Conservation (phyloP, 768 basidiomycete species). For the Paxillus ammoniavirescens region DNA sequence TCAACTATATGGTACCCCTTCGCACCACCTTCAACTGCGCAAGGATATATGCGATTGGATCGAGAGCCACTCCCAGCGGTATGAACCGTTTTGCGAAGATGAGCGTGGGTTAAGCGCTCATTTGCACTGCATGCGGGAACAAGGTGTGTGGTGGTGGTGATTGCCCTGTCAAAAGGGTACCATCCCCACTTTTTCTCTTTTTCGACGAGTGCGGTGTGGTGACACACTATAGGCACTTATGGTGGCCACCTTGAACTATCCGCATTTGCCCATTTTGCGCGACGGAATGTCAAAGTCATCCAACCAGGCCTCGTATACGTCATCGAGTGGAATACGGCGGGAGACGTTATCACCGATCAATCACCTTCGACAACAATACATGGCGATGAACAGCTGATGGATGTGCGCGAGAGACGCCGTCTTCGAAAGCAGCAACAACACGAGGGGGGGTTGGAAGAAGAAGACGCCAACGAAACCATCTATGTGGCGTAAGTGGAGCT, state of each 20-base stretch:
- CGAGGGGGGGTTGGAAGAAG: slow-evolving; percentile 21
- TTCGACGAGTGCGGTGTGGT: slow-evolving; percentile 10
- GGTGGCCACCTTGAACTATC: slow-evolving; percentile 94
- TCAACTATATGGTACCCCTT: slow-evolving; percentile 77
- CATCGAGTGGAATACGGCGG: slow-evolving; percentile 75
- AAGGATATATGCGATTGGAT: slow-evolving; percentile 84
- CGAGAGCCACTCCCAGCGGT: slow-evolving; percentile 61
- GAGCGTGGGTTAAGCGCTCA: slow-evolving; percentile 76
- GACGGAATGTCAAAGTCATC: slow-evolving; percentile 83
- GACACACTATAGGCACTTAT: slow-evolving; percentile 62
- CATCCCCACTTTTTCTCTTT: slow-evolving; percentile 9
- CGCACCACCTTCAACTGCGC: slow-evolving; percentile 66
- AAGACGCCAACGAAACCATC: slow-evolving; percentile 42
- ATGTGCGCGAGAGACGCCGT: slow-evolving; percentile 46
- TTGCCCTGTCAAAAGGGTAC: not conserved
- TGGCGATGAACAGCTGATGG: slow-evolving; percentile 20
- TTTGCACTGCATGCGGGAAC: slow-evolving; percentile 74
- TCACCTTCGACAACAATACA: slow-evolving; percentile 27
- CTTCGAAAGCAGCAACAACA: slow-evolving; percentile 37
- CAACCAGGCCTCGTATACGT: slow-evolving; percentile 92
- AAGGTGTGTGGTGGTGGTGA: slow-evolving; percentile 44
- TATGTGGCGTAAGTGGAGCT: slow-evolving; percentile 77
- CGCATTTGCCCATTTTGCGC: slow-evolving; percentile 81
- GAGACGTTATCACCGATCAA: slow-evolving; percentile 35
- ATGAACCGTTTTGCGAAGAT: slow-evolving; percentile 85